Conservation (phyloP, 306 rosid genomes). For the Ziziphus jujuba region DNA sequence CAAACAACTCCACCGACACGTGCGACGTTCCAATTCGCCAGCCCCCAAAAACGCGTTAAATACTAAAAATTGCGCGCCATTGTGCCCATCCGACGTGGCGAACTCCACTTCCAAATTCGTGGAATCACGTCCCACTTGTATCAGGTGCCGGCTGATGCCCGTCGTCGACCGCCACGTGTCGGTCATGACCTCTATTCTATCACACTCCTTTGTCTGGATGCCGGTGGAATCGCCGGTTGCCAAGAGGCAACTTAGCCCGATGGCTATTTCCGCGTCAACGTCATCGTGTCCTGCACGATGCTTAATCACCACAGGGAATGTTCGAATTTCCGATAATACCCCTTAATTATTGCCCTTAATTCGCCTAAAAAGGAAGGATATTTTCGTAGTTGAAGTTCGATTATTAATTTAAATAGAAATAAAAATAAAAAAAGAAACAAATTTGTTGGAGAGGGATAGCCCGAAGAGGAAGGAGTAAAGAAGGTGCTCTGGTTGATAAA, state of each 20-base stretch:
- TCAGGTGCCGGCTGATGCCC: conserved; percentile 6
- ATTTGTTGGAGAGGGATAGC: neutral
- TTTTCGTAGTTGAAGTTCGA: neutral
- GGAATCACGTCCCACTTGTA: neutral
- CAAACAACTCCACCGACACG: neutral
- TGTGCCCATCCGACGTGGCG: conserved; percentile 23
- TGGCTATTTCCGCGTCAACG: conserved; percentile 20
- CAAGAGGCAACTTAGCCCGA: conserved; percentile 6
- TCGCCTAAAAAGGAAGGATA: neutral
- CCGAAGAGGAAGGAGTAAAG: conserved; percentile 9
- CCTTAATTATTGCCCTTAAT: neutral
- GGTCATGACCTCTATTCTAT: neutral
- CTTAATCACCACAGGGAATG: neutral
- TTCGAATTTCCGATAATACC: conserved; percentile 1
- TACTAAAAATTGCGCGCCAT: conserved; percentile 29
- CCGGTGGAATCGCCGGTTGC: conserved; percentile 9
- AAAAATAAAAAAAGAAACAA: neutral
- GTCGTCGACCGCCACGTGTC: conserved; percentile 25
- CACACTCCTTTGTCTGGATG: neutral
- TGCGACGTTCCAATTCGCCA: neutral
- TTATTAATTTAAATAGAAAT: neutral
- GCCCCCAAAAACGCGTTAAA: conserved; percentile 15
- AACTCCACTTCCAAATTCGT: neutral
- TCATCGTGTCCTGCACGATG: conserved; percentile 13
- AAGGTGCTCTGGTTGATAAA: conserved; percentile 8